A percentile compares a stretch with the other conserved stretches of the same genome.
phyloP scores from a whole-genome alignment of 805 yeast genomes.

The Candida dendrica region DNA sequence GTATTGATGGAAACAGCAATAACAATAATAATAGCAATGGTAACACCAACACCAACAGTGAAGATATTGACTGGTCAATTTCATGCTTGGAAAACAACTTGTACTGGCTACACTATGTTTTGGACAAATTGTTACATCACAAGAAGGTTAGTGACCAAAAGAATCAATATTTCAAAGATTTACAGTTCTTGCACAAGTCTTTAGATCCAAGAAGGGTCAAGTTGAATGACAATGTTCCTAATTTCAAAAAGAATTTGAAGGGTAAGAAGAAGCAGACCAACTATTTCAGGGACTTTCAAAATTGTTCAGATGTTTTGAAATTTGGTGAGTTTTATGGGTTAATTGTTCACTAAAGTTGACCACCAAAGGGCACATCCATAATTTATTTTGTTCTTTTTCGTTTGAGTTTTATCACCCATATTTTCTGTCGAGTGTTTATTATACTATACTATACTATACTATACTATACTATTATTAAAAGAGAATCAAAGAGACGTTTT shows the following conservation, averaged over 20 bases:
- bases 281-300: conserved; percentile 19
- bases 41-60: conserved; percentile 8
- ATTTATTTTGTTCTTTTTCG: no score
- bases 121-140: conserved; percentile 37
- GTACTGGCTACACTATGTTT: conserved; percentile 59
- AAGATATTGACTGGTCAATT: conserved; percentile 40
- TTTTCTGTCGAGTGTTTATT: no score
- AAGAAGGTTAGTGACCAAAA: conserved; percentile 26
- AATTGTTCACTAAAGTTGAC: neutral
- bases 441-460: no score
- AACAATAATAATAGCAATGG: no score
- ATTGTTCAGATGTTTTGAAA: conserved; percentile 17
- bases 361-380: no score
- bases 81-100: conserved; percentile 45
- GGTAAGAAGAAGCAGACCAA: conserved; percentile 12
- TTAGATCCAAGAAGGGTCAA: conserved; percentile 28
- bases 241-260: conserved; percentile 7
- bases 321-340: conserved; percentile 12
- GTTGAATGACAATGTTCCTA: conserved; percentile 12
- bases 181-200: conserved; percentile 23
- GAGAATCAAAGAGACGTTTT: no score
- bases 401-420: no score
- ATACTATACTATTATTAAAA: no score
- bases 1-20: no score
- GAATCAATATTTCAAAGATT: conserved; percentile 17